Base-by-base conservation (phyloP, 2,329 filamentous ascomycete species). In the Dactylella cylindrospora region DNA sequence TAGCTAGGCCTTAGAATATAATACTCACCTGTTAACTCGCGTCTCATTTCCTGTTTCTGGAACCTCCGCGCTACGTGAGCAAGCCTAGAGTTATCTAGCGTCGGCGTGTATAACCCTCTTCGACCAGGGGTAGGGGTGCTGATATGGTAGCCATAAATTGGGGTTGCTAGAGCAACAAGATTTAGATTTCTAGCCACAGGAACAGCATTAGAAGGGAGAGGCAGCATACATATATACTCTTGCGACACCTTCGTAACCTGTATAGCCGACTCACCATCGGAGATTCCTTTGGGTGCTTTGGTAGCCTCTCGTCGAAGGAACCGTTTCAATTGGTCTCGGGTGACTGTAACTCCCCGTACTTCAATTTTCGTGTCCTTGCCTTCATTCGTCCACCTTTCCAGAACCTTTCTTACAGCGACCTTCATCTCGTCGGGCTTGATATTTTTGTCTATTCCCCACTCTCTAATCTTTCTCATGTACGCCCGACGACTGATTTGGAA, bases 381-480 rank as follows among this genome's bases (percentile, higher is more conserved):
- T 36, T 47, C 44, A 25, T 20, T 13, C 8, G 22, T 23, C 44
- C 44, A 47, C 13, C 44, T 31, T n/a, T 47, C 31, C 17, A 47
- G 12, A 5, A 38, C 22, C 15, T 47, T 47, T 5, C 44, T 13
- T 2, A 38, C 31, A 1, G 44, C 44, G 20, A 29, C 20, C 28
- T 20, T 36, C 44, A 47, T 47, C 13, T 47, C 44, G 1, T 12
- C 4, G 9, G 20, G 3, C 22, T 47, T 47, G n/a, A 47, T 26
- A 10, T 47, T 47, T 28, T 47, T 47, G 13, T 38, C 44, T 8
- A 47, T 38, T 19, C 29, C 15, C 44, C 44, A 47, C n/a, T 47
- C 44, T 19, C 44, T n/a, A 10, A 47, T 47, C 22, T 38, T 47
- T 2, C 20, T 23, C 5, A 47, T 22, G 28, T 47, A 47, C 15